Percentiles rank a stretch among this genome's conserved stretches.
Conservation (phyloP, 257 asterid species). For the Lantana camara region DNA sequence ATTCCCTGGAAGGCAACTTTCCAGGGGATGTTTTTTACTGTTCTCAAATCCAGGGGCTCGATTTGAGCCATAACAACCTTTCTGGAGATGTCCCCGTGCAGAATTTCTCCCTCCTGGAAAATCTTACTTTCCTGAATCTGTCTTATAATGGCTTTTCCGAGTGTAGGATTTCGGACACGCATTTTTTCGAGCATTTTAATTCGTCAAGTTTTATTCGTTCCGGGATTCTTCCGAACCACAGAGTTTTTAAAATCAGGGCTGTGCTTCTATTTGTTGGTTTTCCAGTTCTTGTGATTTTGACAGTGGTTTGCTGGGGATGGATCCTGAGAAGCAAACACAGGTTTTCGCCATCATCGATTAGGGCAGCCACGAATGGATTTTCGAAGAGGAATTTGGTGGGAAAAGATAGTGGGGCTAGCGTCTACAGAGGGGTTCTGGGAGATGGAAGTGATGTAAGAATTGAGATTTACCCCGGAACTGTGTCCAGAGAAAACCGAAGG, state of each 20-base stretch:
- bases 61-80: constrained; percentile 44
- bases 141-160: constrained; percentile 54
- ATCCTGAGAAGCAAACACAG: constrained; percentile 24
- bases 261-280: constrained; percentile 37
- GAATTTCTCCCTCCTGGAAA: constrained; percentile 35
- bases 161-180: constrained; percentile 35
- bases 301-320: constrained; percentile 36
- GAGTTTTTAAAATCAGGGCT: constrained; percentile 35
- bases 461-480: constrained; percentile 25
- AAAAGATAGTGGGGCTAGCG: neutral
- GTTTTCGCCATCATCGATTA: constrained; percentile 34
- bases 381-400: constrained; percentile 40
- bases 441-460: constrained; percentile 44
- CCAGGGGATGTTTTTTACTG: constrained; percentile 47
- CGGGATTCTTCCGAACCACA: constrained; percentile 41
- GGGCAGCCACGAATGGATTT: constrained; percentile 51
- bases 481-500: constrained; percentile 32
- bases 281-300: constrained; percentile 35
- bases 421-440: constrained; percentile 39
- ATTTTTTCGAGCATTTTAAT: constrained; percentile 39
- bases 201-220: constrained; percentile 43
- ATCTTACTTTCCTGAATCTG: constrained; percentile 47
- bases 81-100: constrained; percentile 53
- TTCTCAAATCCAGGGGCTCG: constrained; percentile 47
- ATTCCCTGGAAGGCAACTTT: constrained; percentile 40